phyloP scores from a whole-genome alignment of 176 grass and related monocot genomes.

The Dactylis glomerata region DNA sequence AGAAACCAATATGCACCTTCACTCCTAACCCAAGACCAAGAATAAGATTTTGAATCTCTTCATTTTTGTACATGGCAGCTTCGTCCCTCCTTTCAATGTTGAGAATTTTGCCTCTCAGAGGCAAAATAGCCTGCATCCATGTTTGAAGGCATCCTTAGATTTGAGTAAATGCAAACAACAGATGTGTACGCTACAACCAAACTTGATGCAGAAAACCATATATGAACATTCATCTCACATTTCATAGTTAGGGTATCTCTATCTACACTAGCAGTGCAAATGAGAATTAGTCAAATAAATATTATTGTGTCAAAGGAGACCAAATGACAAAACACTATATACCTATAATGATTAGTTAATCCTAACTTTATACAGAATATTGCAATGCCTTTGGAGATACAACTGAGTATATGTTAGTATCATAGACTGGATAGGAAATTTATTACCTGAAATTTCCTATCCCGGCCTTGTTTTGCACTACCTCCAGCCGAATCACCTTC shows the following conservation, averaged over 20 bases:
- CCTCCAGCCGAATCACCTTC: slow-evolving; percentile 98
- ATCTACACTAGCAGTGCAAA: not conserved
- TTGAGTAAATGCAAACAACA: not conserved
- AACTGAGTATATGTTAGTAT: slow-evolving; percentile 1
- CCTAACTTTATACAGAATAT: not conserved
- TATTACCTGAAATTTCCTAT: slow-evolving; percentile 95
- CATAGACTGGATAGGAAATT: not conserved
- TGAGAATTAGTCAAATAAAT: slow-evolving; percentile 17
- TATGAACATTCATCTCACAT: slow-evolving; percentile 3
- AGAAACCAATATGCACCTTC: slow-evolving; percentile 48
- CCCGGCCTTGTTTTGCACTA: slow-evolving; percentile 96
- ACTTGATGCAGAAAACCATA: slow-evolving; percentile 1
- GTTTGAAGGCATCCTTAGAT: slow-evolving; percentile 32
- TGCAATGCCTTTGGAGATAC: not conserved
- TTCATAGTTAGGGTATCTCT: not conserved
- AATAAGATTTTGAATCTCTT: slow-evolving; percentile 99
- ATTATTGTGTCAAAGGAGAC: not conserved
- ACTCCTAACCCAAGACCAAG: slow-evolving; percentile 93
- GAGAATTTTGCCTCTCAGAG: slow-evolving; percentile 92
- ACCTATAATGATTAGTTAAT: slow-evolving; percentile 1
- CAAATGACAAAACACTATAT: slow-evolving; percentile 6
- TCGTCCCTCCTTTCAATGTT: slow-evolving; percentile 96
- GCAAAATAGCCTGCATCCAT: slow-evolving; percentile 85
- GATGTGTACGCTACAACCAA: not conserved
- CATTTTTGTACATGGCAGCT: slow-evolving; percentile 99